Evolutionary conservation across 306 rosid species (phyloP).

Genomic region (Vigna mungo): DNA sequence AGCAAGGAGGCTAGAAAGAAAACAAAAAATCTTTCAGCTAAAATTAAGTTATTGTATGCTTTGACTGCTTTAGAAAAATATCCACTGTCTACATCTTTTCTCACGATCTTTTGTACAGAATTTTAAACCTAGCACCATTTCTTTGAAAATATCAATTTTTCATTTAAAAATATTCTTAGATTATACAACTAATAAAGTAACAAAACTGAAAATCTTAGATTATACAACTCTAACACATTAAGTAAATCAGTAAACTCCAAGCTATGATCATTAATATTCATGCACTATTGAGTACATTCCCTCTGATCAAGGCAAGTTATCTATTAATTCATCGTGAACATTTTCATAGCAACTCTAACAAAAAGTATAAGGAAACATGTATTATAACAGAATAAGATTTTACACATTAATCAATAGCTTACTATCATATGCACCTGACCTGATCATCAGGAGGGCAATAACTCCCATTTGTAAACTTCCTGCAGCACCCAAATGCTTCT

Average conservation of each 20-base stretch:
- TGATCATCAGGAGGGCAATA: constrained; percentile 98
- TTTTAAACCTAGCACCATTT: background rate
- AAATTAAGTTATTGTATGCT: constrained; percentile 31
- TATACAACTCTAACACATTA: constrained; percentile 1
- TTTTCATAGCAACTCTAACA: constrained; percentile 23
- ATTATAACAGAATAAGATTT: constrained; percentile 25
- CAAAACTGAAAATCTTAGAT: constrained; percentile 32
- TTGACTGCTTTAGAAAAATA: constrained; percentile 18
- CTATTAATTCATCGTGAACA: constrained; percentile 22
- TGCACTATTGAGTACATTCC: constrained; percentile 16
- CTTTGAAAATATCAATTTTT: constrained; percentile 20
- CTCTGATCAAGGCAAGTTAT: background rate
- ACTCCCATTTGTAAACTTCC: constrained; percentile 86
- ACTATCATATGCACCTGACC: constrained; percentile 55
- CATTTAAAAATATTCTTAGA: constrained; percentile 27
- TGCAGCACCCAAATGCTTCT: constrained; percentile 99
- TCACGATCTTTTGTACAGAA: background rate
- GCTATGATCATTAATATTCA: constrained; percentile 18
- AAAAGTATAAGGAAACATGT: background rate
- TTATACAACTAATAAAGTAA: constrained; percentile 28
- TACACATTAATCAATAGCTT: constrained; percentile 13
- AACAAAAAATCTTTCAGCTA: constrained; percentile 41
- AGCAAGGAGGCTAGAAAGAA: constrained; percentile 88
- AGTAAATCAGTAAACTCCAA: constrained; percentile 26
- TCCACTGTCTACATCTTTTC: constrained; percentile 22